phyloP scores from a whole-genome alignment of 768 basidiomycete species.

The Clitopilus passeckerianus region DNA sequence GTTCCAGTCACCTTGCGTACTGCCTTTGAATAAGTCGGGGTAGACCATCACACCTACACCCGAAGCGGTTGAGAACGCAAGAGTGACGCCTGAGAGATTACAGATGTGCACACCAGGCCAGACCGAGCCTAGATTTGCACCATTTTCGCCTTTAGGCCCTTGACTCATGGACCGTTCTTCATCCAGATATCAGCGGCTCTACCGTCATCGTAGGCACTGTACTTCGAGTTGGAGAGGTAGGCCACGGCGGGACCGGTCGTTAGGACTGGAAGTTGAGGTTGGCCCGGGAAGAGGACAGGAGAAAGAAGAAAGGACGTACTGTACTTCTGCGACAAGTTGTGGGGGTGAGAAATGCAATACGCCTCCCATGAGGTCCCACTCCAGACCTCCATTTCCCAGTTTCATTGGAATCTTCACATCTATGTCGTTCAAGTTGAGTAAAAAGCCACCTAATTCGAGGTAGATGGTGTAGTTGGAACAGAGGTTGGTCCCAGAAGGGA shows the following conservation, averaged over 20 bases:
- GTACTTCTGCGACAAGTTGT: conserved; percentile 52
- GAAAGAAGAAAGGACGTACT: conserved; percentile 23
- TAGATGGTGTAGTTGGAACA: conserved; percentile 74
- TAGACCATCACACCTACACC: conserved; percentile 42
- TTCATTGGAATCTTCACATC: too few relatives aligned
- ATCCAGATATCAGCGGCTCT: conserved; percentile 50
- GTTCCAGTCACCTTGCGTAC: conserved; percentile 54
- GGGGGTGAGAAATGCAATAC: conserved; percentile 71
- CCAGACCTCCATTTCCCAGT: conserved; percentile 43
- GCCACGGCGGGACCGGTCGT: conserved; percentile 76
- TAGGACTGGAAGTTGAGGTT: conserved; percentile 34
- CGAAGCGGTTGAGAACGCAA: too few relatives aligned
- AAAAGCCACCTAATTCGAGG: conserved; percentile 64
- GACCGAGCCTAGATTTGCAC: conserved; percentile 50
- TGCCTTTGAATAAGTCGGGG: conserved; percentile 61
- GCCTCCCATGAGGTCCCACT: conserved; percentile 78
- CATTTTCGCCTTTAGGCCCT: conserved; percentile 24
- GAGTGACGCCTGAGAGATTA: too few relatives aligned
- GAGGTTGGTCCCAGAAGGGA: conserved; percentile 56
- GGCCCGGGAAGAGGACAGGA: background rate
- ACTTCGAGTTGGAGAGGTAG: conserved; percentile 39
- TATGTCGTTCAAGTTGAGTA: conserved; percentile 72
- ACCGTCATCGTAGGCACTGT: conserved; percentile 53
- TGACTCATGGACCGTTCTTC: conserved; percentile 36
- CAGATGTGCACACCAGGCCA: conserved; percentile 43